phyloP scores from a whole-genome alignment of 106 monocot species.

The Dioscorea alata region DNA sequence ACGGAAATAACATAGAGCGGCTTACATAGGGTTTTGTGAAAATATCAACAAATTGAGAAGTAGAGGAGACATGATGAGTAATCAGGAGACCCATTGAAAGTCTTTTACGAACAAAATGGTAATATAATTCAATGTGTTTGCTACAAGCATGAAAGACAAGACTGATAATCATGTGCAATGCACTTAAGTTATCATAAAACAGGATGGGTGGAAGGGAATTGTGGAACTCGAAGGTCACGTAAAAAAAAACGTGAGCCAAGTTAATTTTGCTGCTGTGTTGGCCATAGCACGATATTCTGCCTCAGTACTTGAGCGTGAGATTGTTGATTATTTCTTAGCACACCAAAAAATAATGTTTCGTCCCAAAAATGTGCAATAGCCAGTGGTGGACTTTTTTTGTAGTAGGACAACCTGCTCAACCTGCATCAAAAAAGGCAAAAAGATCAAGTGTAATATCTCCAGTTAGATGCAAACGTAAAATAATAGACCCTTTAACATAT shows the following conservation, averaged over 20 bases:
- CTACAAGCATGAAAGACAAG: not conserved
- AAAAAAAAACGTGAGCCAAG: no score
- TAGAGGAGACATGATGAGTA: not conserved
- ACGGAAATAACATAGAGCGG: not conserved
- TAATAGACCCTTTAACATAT: not conserved
- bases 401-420: not conserved
- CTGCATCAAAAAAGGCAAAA: not conserved
- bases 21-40: not conserved
- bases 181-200: not conserved
- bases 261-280: no score
- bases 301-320: no score
- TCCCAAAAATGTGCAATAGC: not conserved
- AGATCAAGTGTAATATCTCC: not conserved
- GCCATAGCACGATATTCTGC: no score
- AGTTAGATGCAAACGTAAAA: not conserved
- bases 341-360: not conserved
- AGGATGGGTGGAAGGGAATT: not conserved
- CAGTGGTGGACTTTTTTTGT: not conserved
- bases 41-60: not conserved
- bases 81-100: no score
- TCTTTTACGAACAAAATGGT: no score
- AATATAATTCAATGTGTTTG: no score
- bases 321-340: not conserved
- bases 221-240: not conserved
- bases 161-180: not conserved